Conservation (phyloP, 1,284 basidiomycete genomes). For the Mycena sp. region DNA sequence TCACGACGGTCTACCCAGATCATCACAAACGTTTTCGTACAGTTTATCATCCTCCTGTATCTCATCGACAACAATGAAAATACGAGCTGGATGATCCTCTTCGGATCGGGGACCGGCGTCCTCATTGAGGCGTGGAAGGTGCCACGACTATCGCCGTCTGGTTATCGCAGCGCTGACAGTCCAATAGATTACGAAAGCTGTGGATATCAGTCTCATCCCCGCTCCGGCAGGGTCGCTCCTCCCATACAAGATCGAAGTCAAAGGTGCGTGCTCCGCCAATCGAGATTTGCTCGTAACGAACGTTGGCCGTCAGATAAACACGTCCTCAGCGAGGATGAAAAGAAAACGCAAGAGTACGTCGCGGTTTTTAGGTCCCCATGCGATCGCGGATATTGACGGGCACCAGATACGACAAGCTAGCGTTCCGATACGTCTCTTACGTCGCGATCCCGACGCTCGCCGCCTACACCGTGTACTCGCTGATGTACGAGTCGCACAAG, state of each 20-base stretch:
- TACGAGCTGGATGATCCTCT: constrained; percentile 96
- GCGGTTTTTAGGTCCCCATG: background rate
- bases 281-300: background rate
- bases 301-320: constrained; percentile 78
- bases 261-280: constrained; percentile 64
- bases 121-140: constrained; percentile 98
- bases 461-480: constrained; percentile 91
- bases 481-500: constrained; percentile 88
- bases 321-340: constrained; percentile 92
- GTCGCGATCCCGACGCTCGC: constrained; percentile 85
- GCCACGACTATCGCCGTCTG: constrained; percentile 43
- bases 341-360: constrained; percentile 94
- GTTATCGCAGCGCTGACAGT: constrained; percentile 20
- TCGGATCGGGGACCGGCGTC: constrained; percentile 89
- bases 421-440: constrained; percentile 92
- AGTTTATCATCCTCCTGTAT: constrained; percentile 90
- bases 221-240: constrained; percentile 69
- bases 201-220: constrained; percentile 79
- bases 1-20: constrained; percentile 61
- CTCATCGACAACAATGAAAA: constrained; percentile 95
- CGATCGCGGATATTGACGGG: constrained; percentile 38
- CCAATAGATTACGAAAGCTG: constrained; percentile 82
- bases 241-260: constrained; percentile 85
- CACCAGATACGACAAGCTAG: constrained; percentile 81
- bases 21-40: constrained; percentile 93